These are phyloP conservation scores for Ophiosphaerella korrae DNA, from an alignment of 2,329 filamentous ascomycete species.

Conservation along the genomic window DNA sequence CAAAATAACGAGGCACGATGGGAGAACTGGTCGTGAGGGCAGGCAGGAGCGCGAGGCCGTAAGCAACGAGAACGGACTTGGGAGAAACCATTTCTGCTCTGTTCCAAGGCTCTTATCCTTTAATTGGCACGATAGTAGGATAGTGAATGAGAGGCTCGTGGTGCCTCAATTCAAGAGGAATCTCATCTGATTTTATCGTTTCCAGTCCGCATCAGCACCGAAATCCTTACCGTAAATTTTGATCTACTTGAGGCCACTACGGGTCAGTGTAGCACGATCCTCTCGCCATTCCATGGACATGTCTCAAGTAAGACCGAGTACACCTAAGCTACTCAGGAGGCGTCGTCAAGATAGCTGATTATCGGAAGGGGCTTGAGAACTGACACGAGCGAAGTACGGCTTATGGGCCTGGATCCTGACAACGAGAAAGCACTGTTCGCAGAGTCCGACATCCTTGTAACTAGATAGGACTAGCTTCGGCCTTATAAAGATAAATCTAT, in stretches of 20 bases:
- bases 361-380: neutral
- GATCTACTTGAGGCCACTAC: neutral
- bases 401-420: neutral
- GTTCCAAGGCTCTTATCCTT: neutral
- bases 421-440: no score
- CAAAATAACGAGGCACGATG: neutral
- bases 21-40: neutral
- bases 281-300: neutral
- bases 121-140: neutral
- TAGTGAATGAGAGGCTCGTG: neutral
- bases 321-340: neutral
- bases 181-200: neutral
- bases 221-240: neutral
- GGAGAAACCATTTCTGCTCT: conserved; percentile 1
- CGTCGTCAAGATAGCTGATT: neutral
- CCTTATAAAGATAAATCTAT: no score
- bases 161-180: neutral
- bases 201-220: neutral
- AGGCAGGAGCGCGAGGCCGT: neutral
- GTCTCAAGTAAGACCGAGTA: neutral
- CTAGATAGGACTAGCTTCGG: no score
- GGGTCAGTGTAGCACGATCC: neutral
- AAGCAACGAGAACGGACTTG: neutral
- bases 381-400: neutral
- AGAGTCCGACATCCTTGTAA: no score